Percentiles rank a stretch among this genome's conserved stretches.
Evolutionary conservation across 176 grass and related monocot genomes (phyloP).

Genomic region (Juncus effusus): DNA sequence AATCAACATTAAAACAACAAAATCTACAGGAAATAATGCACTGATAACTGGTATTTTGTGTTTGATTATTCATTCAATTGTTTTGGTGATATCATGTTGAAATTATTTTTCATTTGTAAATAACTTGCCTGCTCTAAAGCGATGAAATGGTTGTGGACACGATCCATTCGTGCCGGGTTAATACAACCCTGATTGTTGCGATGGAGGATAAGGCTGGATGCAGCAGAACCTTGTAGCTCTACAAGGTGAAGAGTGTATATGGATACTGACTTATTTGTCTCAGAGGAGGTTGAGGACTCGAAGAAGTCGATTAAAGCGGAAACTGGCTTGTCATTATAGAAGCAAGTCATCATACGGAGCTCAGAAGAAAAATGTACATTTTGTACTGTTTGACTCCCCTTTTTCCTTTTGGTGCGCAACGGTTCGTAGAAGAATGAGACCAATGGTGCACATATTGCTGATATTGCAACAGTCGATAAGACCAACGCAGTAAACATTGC

Average conservation of each 20-base stretch:
- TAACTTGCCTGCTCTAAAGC: conserved; percentile 18
- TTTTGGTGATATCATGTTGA: too few species aligned
- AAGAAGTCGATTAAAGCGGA: conserved; percentile 15
- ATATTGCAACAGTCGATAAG: not conserved
- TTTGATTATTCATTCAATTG: too few species aligned
- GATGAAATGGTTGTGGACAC: conserved; percentile 31
- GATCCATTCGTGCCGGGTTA: conserved; percentile 14
- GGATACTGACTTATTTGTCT: not conserved
- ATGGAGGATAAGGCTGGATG: conserved; percentile 31
- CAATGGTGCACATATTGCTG: conserved; percentile 10
- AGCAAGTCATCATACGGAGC: conserved; percentile 9
- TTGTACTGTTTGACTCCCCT: conserved; percentile 17
- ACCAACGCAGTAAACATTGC: conserved; percentile 4
- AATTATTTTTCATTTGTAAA: too few species aligned
- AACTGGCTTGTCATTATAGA: conserved; percentile 26
- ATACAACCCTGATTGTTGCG: conserved; percentile 22
- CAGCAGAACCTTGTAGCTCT: conserved; percentile 25
- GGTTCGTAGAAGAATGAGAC: conserved; percentile 32
- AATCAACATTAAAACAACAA: too few species aligned
- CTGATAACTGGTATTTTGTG: too few species aligned
- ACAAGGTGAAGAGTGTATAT: conserved; percentile 34
- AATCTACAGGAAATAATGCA: too few species aligned
- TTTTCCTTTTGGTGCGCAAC: not conserved
- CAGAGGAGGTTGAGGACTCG: conserved; percentile 17
- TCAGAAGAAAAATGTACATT: conserved; percentile 12